Conservation (phyloP, 768 basidiomycete genomes). For the Strobilomyces dryophilus region DNA sequence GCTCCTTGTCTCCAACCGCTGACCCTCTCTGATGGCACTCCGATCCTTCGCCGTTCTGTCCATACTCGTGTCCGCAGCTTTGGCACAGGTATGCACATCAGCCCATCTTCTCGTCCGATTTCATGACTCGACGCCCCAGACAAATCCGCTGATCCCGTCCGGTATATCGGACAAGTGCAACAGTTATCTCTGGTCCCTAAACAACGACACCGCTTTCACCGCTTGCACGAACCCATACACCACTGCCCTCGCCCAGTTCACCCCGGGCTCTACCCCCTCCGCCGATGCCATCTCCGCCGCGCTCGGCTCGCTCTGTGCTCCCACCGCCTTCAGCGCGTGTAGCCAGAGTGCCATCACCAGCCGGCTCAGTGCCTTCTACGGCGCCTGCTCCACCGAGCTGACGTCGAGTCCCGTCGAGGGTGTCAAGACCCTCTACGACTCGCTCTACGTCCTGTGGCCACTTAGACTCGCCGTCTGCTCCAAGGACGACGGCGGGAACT, state of each 20-base stretch:
- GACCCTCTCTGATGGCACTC: conserved; percentile 36
- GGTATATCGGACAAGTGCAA: conserved; percentile 54
- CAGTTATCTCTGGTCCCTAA: conserved; percentile 56
- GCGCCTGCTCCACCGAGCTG: conserved; percentile 69
- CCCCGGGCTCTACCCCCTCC: conserved; percentile 39
- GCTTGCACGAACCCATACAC: conserved; percentile 64
- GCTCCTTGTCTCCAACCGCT: conserved; percentile 25
- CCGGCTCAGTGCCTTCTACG: conserved; percentile 65
- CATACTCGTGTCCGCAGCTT: conserved; percentile 43
- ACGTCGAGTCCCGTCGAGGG: conserved; percentile 40
- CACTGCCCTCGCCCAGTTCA: conserved; percentile 52
- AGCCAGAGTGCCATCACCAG: conserved; percentile 52
- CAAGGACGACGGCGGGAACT: conserved; percentile 66
- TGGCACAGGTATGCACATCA: conserved; percentile 41
- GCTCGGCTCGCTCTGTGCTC: conserved; percentile 53
- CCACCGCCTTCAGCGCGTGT: conserved; percentile 46
- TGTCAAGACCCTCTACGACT: conserved; percentile 72
- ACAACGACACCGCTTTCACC: conserved; percentile 53
- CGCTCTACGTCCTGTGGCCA: conserved; percentile 68
- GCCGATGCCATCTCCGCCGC: conserved; percentile 46
- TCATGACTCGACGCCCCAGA: conserved; percentile 22
- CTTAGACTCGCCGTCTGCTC: conserved; percentile 67
- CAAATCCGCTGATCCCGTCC: conserved; percentile 61
- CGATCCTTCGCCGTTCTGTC: conserved; percentile 52
- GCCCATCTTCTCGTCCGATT: not conserved